A percentile compares a stretch with the other conserved stretches of the same genome.
phyloP scores from a whole-genome alignment of 257 asterid genomes.

The Nicotiana undulata region DNA sequence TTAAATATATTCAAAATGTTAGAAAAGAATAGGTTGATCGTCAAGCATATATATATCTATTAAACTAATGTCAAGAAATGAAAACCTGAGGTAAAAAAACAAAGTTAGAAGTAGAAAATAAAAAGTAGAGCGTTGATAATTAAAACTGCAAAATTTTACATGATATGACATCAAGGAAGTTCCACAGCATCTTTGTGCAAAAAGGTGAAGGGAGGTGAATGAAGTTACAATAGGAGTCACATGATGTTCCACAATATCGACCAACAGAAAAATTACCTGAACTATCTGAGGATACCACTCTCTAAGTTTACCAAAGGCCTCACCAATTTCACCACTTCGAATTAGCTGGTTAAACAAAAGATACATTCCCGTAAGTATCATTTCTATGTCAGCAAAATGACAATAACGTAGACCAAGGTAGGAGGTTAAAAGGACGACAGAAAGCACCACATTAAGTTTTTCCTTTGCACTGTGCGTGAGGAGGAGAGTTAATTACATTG shows the following conservation, averaged over 20 bases:
- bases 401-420: neutral
- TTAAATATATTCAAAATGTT: neutral
- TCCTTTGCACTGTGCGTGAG: neutral
- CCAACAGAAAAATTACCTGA: constrained; percentile 41
- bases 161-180: neutral
- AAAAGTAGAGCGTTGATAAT: neutral
- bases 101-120: neutral
- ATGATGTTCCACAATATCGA: neutral
- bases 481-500: neutral
- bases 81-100: neutral
- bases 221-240: neutral
- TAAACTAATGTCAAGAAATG: neutral
- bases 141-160: neutral
- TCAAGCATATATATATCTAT: neutral
- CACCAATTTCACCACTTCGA: constrained; percentile 71
- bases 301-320: constrained; percentile 48
- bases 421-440: neutral
- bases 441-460: neutral
- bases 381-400: neutral
- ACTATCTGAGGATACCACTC: constrained; percentile 73
- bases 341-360: constrained; percentile 50
- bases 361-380: neutral
- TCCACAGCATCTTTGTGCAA: neutral
- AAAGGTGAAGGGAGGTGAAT: neutral
- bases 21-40: neutral